A percentile compares a stretch with the other conserved stretches of the same genome.
Conservation (phyloP, 257 asterid genomes). For the Jacaranda copaia region DNA sequence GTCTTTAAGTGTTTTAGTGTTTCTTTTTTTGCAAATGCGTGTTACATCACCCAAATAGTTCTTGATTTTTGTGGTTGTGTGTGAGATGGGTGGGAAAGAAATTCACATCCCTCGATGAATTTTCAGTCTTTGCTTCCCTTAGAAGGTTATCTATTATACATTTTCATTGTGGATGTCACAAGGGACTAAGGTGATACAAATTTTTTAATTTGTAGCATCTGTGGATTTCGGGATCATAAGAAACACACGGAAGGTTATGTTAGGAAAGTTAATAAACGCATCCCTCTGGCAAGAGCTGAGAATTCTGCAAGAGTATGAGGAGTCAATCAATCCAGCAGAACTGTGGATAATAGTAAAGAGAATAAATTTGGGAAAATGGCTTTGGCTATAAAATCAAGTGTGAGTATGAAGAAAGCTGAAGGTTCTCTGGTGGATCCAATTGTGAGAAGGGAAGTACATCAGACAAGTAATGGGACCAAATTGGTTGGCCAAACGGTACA, state of each 20-base stretch:
- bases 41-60: background rate
- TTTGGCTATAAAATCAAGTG: slow-evolving; percentile 30
- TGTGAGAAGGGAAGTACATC: slow-evolving; percentile 30
- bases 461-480: slow-evolving; percentile 37
- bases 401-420: slow-evolving; percentile 28
- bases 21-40: background rate
- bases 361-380: slow-evolving; percentile 36
- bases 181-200: background rate
- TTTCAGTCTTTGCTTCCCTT: background rate
- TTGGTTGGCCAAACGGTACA: slow-evolving; percentile 40
- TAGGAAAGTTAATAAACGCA: slow-evolving; percentile 13
- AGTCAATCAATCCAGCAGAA: slow-evolving; percentile 27
- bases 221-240: slow-evolving; percentile 24
- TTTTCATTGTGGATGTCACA: background rate
- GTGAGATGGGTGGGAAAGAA: background rate
- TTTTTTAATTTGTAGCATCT: slow-evolving; percentile 14
- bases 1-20: background rate
- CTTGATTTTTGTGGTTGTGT: background rate
- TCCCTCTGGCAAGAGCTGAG: slow-evolving; percentile 19
- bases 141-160: background rate
- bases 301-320: slow-evolving; percentile 33
- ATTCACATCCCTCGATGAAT: background rate
- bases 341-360: slow-evolving; percentile 43
- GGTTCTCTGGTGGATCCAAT: slow-evolving; percentile 19
- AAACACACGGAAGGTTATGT: slow-evolving; percentile 29